Evolutionary conservation across 2,329 filamentous ascomycete genomes (phyloP).

Genomic region (Colletotrichum cereale): DNA sequence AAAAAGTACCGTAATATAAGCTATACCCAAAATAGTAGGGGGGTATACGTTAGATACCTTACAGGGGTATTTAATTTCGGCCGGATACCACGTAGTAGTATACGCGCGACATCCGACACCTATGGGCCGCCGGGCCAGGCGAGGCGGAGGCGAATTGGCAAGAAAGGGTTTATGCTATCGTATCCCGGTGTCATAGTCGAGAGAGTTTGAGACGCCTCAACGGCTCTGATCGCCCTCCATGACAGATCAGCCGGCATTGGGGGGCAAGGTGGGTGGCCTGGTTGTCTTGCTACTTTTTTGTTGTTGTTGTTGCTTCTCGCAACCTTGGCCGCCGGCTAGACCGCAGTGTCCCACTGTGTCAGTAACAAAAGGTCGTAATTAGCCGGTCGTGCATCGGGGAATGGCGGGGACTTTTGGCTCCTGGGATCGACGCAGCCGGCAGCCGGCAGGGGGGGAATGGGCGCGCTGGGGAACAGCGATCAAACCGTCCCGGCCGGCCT

Average conservation of each 20-base stretch:
- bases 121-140: neutral
- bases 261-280: neutral
- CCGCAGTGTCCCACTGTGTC: constrained; percentile 11
- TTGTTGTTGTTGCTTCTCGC: neutral
- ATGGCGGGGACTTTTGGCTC: constrained; percentile 1
- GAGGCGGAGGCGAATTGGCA: neutral
- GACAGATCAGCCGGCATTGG: constrained; percentile 12
- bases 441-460: constrained; percentile 25
- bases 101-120: constrained; percentile 11
- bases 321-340: neutral
- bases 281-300: constrained; percentile 7
- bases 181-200: neutral
- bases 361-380: neutral
- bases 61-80: too few relatives aligned
- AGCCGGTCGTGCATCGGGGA: neutral
- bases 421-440: constrained; percentile 30
- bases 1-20: too few relatives aligned
- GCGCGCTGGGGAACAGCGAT: constrained; percentile 26
- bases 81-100: too few relatives aligned
- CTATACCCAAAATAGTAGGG: too few relatives aligned
- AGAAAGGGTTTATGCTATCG: neutral
- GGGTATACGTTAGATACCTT: too few relatives aligned
- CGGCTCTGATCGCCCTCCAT: constrained; percentile 19
- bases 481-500: constrained; percentile 37
- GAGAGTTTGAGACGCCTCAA: constrained; percentile 12